Conservation (phyloP, 2,329 filamentous ascomycete genomes). For the Sarocladiaceae sp. region DNA sequence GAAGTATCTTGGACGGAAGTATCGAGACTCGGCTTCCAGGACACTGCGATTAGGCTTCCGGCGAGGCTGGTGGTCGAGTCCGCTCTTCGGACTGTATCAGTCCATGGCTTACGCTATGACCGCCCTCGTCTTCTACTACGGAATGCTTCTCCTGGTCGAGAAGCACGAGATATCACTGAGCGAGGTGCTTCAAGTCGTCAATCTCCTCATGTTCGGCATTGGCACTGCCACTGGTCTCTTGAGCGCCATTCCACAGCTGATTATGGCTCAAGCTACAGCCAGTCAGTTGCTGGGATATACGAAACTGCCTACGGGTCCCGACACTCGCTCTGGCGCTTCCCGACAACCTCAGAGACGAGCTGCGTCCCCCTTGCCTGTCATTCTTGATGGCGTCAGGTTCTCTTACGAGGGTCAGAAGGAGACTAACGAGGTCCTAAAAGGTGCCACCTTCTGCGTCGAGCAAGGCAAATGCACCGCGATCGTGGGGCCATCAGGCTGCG, state of each 20-base stretch:
- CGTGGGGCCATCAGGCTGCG: slow-evolving; percentile 79
- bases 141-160: slow-evolving; percentile 54
- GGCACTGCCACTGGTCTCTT: slow-evolving; percentile 65
- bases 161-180: slow-evolving; percentile 42
- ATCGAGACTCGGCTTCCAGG: slow-evolving; percentile 41
- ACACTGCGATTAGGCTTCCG: slow-evolving; percentile 57
- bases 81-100: slow-evolving; percentile 73
- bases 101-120: slow-evolving; percentile 64
- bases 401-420: slow-evolving; percentile 59
- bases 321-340: slow-evolving; percentile 50
- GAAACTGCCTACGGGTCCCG: slow-evolving; percentile 45
- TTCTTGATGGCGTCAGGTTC: slow-evolving; percentile 54
- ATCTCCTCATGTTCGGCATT: slow-evolving; percentile 78
- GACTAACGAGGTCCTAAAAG: slow-evolving; percentile 53
- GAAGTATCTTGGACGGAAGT: slow-evolving; percentile 59
- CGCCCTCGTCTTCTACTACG: slow-evolving; percentile 81
- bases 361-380: slow-evolving; percentile 36
- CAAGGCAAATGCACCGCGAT: slow-evolving; percentile 65
- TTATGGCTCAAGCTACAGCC: slow-evolving; percentile 65
- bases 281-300: slow-evolving; percentile 65
- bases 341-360: slow-evolving; percentile 34
- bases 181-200: slow-evolving; percentile 66
- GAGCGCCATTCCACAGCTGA: slow-evolving; percentile 73
- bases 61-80: slow-evolving; percentile 60
- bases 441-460: slow-evolving; percentile 59